Evolutionary conservation across 2,329 filamentous ascomycete genomes (phyloP).

Genomic region (Calonectria pteridis): DNA sequence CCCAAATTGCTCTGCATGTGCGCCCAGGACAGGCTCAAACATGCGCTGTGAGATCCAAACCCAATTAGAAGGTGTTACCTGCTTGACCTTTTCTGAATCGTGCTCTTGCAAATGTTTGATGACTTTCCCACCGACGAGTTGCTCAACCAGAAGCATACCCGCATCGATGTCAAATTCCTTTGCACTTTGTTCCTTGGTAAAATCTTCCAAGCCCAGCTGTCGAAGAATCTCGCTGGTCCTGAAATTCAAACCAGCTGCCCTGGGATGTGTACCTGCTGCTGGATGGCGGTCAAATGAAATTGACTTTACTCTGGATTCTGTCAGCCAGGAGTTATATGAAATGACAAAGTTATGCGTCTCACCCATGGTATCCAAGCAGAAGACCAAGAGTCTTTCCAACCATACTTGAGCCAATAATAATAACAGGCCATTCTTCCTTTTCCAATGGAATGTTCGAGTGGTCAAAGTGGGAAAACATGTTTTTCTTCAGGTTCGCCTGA

Average conservation of each 20-base stretch:
- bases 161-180: conserved; percentile 4
- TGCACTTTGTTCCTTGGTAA: conserved; percentile 2
- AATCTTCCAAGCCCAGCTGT: not conserved
- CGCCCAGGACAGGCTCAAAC: conserved; percentile 4
- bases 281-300: conserved; percentile 2
- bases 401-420: conserved; percentile 12
- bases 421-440: conserved; percentile 5
- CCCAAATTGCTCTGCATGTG: not conserved
- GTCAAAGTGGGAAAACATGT: not conserved
- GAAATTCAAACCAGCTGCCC: conserved; percentile 11
- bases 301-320: not conserved
- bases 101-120: conserved; percentile 12
- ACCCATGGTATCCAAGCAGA: conserved; percentile 7
- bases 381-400: conserved; percentile 6
- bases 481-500: not conserved
- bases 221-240: conserved; percentile 9
- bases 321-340: not conserved
- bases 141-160: not conserved
- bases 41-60: conserved; percentile 15
- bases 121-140: not conserved
- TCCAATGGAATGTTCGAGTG: not conserved
- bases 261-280: conserved; percentile 1
- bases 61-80: not conserved
- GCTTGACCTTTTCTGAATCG: not conserved
- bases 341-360: too few relatives aligned